Base-by-base conservation (phyloP, 2,329 filamentous ascomycete genomes). In the Colletotrichum sp. region DNA sequence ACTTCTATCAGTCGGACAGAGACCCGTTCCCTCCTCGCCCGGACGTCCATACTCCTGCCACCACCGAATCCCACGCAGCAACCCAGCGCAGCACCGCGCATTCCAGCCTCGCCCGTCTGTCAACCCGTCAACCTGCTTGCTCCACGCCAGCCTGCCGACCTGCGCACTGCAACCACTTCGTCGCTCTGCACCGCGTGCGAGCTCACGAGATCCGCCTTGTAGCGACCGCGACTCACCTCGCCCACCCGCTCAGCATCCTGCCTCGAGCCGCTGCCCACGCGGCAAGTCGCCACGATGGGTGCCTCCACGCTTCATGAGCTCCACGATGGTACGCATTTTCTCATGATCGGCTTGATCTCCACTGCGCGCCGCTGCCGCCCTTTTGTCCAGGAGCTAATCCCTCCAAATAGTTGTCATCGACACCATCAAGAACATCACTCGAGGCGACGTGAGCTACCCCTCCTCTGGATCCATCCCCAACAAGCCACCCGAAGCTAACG, bases 381-480 rank as follows among this genome's bases (percentile, higher is more conserved):
- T 4, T 21, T 10, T 18, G 18, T 43, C 10, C 43, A 21, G 57
- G 64, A 30, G 39, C 77, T 79, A 71, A 77, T 81, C 95, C 55
- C 12, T 59, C 39, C 28, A 59, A 59, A 67, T 24, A 81, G 94
- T 94, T 80, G 93, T 96, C 77, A 86, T 96, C 82, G 89, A 91
- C 78, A 93, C 92, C 43, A 94, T 98, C 82, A 93, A 93, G 82
- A 90, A 92, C 83, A 95, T 96, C 78, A 96, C 94, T 74, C 92
- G 91, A 84, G 93, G 94, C 87, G 95, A 98, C 85, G 95, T 97
- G 89, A 85, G 92, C 82, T 68, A 26, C 69, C 68, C 36, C 55
- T 30, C 32, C 36, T n/a, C 68, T 21, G 6, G 14, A 39, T 55
- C 70, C 34, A 34, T 36, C 24, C 21, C 10, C 30, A 28, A 30